These are phyloP conservation scores for Epichloe baconii DNA, from an alignment of 2,329 filamentous ascomycete genomes.

Conservation along the genomic window DNA sequence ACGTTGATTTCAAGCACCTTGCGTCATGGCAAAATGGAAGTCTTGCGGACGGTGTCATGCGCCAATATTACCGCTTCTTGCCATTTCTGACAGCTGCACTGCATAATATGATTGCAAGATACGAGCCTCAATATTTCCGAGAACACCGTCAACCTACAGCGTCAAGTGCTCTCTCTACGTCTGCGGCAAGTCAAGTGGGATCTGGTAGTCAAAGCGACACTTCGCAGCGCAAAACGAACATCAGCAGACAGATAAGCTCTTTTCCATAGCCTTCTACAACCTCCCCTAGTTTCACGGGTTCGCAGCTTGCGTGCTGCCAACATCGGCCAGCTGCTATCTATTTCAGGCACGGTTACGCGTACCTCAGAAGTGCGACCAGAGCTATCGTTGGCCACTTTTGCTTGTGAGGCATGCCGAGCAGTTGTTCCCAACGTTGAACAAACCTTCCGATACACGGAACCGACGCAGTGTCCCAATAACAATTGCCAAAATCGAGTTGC, in stretches of 20 bases:
- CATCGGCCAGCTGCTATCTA: constrained; percentile 85
- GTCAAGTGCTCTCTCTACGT: constrained; percentile 57
- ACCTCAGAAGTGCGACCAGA: constrained; percentile 96
- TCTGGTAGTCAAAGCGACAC: constrained; percentile 52
- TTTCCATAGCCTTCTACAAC: constrained; percentile 88
- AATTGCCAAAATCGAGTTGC: constrained; percentile 78
- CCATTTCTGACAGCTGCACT: constrained; percentile 81
- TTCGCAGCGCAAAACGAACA: constrained; percentile 73
- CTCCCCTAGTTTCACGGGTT: constrained; percentile 76
- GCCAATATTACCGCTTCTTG: constrained; percentile 88
- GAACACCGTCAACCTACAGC: constrained; percentile 78
- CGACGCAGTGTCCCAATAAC: constrained; percentile 82
- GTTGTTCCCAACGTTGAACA: constrained; percentile 88
- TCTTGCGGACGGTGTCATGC: constrained; percentile 73
- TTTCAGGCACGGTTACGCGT: constrained; percentile 91
- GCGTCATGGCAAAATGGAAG: constrained; percentile 63
- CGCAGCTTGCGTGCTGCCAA: constrained; percentile 77
- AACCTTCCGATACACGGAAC: constrained; percentile 94
- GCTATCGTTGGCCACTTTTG: constrained; percentile 81
- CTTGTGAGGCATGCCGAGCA: constrained; percentile 75
- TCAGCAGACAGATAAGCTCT: constrained; percentile 94
- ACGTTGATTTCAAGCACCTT: constrained; percentile 79
- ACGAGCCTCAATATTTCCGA: constrained; percentile 87
- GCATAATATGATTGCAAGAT: constrained; percentile 86
- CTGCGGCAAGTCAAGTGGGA: constrained; percentile 49